These are phyloP conservation scores for Penicillium odoratum DNA, from an alignment of 495 filamentous ascomycete genomes.

Conservation along the genomic window DNA sequence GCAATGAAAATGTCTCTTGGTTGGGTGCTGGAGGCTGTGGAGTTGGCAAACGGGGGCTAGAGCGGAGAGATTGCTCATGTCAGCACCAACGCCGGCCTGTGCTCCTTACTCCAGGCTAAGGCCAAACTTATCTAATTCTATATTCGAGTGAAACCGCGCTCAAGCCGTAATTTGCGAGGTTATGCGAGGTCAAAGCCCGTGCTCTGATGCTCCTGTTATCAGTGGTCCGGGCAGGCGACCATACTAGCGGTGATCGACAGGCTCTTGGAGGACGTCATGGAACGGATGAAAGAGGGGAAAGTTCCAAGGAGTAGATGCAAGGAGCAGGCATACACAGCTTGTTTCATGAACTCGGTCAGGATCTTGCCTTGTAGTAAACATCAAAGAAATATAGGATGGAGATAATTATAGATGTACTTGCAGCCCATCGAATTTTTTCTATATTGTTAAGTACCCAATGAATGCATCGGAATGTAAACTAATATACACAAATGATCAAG, in stretches of 20 bases:
- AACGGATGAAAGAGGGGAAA: slow-evolving; percentile 18
- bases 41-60: slow-evolving; percentile 18
- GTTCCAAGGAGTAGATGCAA: slow-evolving; percentile 17
- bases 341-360: slow-evolving; percentile 5
- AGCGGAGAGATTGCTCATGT: slow-evolving; percentile 30
- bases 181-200: slow-evolving; percentile 19
- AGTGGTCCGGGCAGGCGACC: slow-evolving; percentile 9
- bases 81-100: slow-evolving; percentile 17
- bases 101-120: slow-evolving; percentile 13
- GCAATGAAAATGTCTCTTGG: slow-evolving; percentile 8
- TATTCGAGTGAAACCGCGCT: slow-evolving; percentile 6
- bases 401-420: neutral
- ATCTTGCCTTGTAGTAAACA: neutral
- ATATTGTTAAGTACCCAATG: neutral
- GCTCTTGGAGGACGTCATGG: slow-evolving; percentile 24
- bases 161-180: neutral
- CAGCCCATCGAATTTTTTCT: neutral
- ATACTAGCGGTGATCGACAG: slow-evolving; percentile 12
- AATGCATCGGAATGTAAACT: neutral
- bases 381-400: neutral
- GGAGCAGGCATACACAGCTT: slow-evolving; percentile 13
- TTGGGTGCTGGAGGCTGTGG: slow-evolving; percentile 11
- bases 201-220: slow-evolving; percentile 11
- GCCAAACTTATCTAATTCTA: slow-evolving; percentile 1
- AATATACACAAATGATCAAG: neutral